These are phyloP conservation scores for Lasiodiplodia citricola DNA, from an alignment of 2,329 filamentous ascomycete species.

Conservation along the genomic window DNA sequence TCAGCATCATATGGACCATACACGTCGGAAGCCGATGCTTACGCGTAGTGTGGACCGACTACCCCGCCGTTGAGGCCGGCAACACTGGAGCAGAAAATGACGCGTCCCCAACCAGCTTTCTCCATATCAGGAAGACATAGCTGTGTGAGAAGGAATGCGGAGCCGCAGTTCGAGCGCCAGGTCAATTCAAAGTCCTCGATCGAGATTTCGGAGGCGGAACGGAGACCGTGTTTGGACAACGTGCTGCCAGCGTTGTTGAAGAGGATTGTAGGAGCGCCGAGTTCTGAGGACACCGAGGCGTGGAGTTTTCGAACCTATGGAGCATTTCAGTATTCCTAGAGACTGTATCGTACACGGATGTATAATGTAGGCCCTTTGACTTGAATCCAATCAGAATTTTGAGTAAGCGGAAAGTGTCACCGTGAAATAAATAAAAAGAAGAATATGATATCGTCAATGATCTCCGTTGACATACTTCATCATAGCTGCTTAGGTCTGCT, in stretches of 20 bases:
- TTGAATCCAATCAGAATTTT: background rate
- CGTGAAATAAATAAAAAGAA: no score
- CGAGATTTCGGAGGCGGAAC: constrained; percentile 39
- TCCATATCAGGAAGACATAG: constrained; percentile 48
- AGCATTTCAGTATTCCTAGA: background rate
- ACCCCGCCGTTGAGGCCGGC: constrained; percentile 48
- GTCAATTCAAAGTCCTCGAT: constrained; percentile 45
- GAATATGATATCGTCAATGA: background rate
- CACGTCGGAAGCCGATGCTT: background rate
- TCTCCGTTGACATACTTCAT: constrained; percentile 35
- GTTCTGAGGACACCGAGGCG: constrained; percentile 36
- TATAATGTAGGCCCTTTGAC: background rate
- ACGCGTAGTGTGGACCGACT: constrained; percentile 49
- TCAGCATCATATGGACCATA: background rate
- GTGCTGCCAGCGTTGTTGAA: constrained; percentile 48
- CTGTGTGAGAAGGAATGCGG: constrained; percentile 45
- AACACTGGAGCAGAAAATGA: constrained; percentile 47
- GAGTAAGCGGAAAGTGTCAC: background rate
- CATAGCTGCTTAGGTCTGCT: constrained; percentile 46
- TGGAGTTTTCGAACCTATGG: constrained; percentile 41
- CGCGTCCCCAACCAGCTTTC: constrained; percentile 41
- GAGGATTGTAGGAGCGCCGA: constrained; percentile 47
- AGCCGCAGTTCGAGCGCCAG: constrained; percentile 46
- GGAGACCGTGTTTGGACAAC: constrained; percentile 33
- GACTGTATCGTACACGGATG: background rate